phyloP scores from a whole-genome alignment of 202 grass and related monocot species.

The Setaria viridis region DNA sequence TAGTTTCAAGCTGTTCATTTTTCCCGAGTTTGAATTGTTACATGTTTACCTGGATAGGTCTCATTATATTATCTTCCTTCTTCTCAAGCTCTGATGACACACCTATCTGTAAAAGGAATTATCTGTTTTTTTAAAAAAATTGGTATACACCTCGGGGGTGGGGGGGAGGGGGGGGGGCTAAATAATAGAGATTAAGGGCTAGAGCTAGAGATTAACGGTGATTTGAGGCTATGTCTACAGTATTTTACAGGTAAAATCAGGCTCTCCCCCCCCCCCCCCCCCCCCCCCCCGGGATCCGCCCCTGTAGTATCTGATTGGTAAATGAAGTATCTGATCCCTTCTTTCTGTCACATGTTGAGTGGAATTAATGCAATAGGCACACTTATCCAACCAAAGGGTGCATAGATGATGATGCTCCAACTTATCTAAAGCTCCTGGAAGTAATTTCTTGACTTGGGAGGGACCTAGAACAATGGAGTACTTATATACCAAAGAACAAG shows the following conservation, averaged over 20 bases:
- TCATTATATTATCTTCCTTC: neutral
- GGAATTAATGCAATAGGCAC: neutral
- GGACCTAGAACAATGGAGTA: neutral
- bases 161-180: too few species aligned
- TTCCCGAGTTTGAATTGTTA: neutral
- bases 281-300: too few species aligned
- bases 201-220: too few species aligned
- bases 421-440: neutral
- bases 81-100: neutral
- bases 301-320: neutral
- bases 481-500: too few species aligned
- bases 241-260: too few species aligned
- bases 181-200: too few species aligned
- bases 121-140: too few species aligned
- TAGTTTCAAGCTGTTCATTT: neutral
- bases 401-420: neutral
- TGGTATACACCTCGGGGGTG: too few species aligned
- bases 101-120: too few species aligned
- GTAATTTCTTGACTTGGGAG: neutral
- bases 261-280: too few species aligned
- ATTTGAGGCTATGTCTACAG: too few species aligned
- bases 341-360: neutral
- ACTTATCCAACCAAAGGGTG: neutral
- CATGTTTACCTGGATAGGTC: slow-evolving; percentile 3
- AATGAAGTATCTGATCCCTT: neutral